phyloP scores from a whole-genome alignment of 2,329 filamentous ascomycete genomes.

The Capronia coronata region DNA sequence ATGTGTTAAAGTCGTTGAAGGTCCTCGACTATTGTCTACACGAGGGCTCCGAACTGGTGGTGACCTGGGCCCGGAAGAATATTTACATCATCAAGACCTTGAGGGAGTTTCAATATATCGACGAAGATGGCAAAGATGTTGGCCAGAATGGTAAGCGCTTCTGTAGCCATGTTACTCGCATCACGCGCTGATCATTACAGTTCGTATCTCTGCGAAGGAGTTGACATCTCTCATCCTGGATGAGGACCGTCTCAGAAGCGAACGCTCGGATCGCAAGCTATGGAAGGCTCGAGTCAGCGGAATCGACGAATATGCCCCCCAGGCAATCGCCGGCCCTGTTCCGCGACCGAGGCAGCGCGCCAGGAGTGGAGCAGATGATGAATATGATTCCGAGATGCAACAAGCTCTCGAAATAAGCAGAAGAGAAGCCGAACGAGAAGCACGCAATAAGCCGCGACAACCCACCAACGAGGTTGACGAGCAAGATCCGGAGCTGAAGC shows the following conservation, averaged over 20 bases:
- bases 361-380: constrained; percentile 64
- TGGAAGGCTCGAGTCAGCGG: constrained; percentile 97
- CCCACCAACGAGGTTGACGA: constrained; percentile 48
- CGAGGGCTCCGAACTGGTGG: constrained; percentile 90
- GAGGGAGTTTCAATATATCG: constrained; percentile 92
- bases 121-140: constrained; percentile 91
- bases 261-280: constrained; percentile 82
- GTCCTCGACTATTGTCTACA: constrained; percentile 97
- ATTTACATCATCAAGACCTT: constrained; percentile 98
- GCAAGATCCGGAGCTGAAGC: constrained; percentile 83
- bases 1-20: constrained; percentile 94
- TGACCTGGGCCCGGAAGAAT: constrained; percentile 97
- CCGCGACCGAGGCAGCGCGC: constrained; percentile 37
- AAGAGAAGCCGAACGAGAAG: constrained; percentile 86
- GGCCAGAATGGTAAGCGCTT: constrained; percentile 76
- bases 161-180: not conserved
- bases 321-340: constrained; percentile 38
- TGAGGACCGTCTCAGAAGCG: constrained; percentile 82
- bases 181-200: constrained; percentile 44
- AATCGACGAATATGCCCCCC: constrained; percentile 68
- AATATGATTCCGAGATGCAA: constrained; percentile 68
- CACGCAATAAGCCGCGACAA: constrained; percentile 53
- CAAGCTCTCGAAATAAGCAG: constrained; percentile 93
- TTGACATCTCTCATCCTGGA: constrained; percentile 86
- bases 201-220: constrained; percentile 92